Base-by-base conservation (phyloP, 768 basidiomycete genomes). In the Bullera alba region DNA sequence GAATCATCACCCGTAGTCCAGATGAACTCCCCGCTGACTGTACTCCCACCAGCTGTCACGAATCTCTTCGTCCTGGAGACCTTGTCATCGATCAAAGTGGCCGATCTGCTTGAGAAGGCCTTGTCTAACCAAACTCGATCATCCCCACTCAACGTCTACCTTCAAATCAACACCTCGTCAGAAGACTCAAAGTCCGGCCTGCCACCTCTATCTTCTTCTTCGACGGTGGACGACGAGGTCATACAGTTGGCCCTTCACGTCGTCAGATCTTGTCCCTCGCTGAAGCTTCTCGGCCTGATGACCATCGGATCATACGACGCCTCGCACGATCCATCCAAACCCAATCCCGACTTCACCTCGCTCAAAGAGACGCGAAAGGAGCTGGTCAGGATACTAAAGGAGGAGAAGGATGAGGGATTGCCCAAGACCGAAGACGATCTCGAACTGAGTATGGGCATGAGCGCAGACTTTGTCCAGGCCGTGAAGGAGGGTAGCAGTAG, bases 91-190 rank as follows among this genome's bases (percentile, higher is more conserved):
- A 69, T 73, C 50, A 96, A 91, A 71, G 79, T 83, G 10, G 92
- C 93, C 14, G 81, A 79, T 21, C 79, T 83, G 2, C 78, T 97
- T 16, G 79, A 92, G 72, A 87, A 84, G 62, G 77, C 82, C 1
- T 77, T 92, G 7, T 25, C 63, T 8, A 19, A 45, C 0, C 76
- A 79, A n/a, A n/a, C n/a, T n/a, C 79, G 85, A 17, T 56, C 74
- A 2, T 50, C 71, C 0, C 84, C 82, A 5, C 80, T 99, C 6
- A 81, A 87, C 67, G 79, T 97, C 48, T 80, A 92, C 52, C 74
- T 99, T 29, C 95, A 97, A 71, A 79, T 97, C 67, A 99, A 99
- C 73, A 97, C 93, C 5, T 96, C 92, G 0, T 82, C 82, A n/a
- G 95, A 97, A 68, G 83, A 81, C 46, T 77, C 79, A 15, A 99